phyloP scores from a whole-genome alignment of 768 basidiomycete species.

The Lactarius tabidus region DNA sequence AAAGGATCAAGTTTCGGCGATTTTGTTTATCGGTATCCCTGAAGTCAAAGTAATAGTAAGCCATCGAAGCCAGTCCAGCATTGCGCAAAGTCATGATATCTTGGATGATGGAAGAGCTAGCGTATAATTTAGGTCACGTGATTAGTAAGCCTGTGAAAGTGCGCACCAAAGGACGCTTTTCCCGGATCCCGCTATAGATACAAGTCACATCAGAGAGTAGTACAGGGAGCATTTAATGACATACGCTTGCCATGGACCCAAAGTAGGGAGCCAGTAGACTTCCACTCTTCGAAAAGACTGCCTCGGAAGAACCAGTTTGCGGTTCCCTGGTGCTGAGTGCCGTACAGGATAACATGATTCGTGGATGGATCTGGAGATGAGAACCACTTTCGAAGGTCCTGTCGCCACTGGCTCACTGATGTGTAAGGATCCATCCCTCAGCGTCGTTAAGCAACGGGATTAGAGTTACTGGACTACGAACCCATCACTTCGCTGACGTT shows the following conservation, averaged over 20 bases:
- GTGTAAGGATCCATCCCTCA: neutral
- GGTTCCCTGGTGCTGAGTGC: neutral
- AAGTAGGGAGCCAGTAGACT: neutral
- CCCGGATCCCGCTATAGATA: neutral
- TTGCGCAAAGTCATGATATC: neutral
- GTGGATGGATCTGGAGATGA: neutral
- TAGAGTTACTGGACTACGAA: neutral
- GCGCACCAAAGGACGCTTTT: neutral
- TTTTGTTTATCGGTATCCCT: neutral
- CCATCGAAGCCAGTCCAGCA: neutral
- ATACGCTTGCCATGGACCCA: neutral
- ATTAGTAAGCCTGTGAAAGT: neutral
- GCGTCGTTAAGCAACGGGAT: neutral
- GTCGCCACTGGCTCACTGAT: neutral
- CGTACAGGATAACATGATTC: neutral
- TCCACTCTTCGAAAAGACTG: neutral
- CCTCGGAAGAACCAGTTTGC: neutral
- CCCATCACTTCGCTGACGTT: neutral
- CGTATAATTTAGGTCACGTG: neutral
- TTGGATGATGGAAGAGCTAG: neutral
- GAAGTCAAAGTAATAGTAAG: neutral
- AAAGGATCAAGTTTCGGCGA: neutral
- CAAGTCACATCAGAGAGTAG: neutral
- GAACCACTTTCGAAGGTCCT: neutral
- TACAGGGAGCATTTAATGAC: neutral